Evolutionary conservation across 441 rosid genomes (phyloP).

Genomic region (Populus trichocarpa): DNA sequence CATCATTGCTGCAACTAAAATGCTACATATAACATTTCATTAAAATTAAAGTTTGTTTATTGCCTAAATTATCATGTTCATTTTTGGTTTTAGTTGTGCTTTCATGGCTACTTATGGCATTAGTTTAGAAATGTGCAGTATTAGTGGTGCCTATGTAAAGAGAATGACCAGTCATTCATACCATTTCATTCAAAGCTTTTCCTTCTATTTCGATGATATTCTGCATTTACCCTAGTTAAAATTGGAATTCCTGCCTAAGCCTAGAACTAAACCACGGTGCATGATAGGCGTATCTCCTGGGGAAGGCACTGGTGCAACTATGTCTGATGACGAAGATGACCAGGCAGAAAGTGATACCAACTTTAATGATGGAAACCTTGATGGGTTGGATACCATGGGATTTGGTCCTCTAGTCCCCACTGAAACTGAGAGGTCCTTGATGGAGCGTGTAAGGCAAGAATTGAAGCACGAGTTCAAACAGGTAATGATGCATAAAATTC

Average conservation of each 20-base stretch:
- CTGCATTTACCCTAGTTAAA: background rate
- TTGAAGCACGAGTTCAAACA: constrained; percentile 95
- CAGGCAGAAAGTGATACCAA: constrained; percentile 79
- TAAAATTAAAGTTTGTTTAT: background rate
- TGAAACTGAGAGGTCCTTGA: constrained; percentile 88
- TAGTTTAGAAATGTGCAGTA: background rate
- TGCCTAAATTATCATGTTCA: background rate
- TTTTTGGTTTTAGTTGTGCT: background rate
- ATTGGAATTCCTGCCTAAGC: constrained; percentile 5
- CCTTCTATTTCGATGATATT: background rate
- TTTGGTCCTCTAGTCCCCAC: constrained; percentile 95
- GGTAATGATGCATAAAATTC: constrained; percentile 31
- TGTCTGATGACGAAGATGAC: constrained; percentile 97
- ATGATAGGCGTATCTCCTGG: constrained; percentile 81
- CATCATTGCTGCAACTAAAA: too few species aligned
- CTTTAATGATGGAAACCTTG: constrained; percentile 75
- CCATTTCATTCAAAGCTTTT: background rate
- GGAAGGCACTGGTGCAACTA: constrained; percentile 92
- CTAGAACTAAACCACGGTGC: constrained; percentile 5
- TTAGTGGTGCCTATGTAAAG: background rate
- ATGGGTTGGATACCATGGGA: constrained; percentile 69
- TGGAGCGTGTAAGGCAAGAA: constrained; percentile 97
- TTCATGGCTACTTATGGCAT: background rate
- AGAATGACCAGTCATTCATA: background rate
- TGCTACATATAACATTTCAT: too few species aligned